Conservation (phyloP, 345 rosid species). For the Geranium rotundifolium region DNA sequence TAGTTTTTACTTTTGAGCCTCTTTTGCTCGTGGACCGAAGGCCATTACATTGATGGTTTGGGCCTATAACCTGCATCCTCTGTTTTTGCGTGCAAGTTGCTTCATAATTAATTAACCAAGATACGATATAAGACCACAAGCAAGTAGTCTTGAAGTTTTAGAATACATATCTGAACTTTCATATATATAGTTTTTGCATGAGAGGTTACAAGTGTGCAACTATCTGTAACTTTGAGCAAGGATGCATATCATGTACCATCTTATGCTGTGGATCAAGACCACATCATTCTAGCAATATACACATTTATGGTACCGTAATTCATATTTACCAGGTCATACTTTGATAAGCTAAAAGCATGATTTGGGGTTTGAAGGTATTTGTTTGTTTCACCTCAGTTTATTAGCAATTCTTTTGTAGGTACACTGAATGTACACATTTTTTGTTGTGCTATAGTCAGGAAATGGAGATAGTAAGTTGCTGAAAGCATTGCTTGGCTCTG, state of each 20-base stretch:
- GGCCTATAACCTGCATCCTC: not conserved
- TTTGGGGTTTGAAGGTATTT: not conserved
- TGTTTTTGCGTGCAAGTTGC: no score
- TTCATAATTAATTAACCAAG: no score
- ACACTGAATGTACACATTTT: constrained; percentile 10
- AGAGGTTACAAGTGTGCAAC: not conserved
- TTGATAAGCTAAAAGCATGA: not conserved
- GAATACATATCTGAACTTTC: not conserved
- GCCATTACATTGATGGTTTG: not conserved
- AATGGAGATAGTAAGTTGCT: constrained; percentile 35
- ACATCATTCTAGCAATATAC: not conserved
- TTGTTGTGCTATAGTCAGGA: constrained; percentile 45
- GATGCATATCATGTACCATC: not conserved
- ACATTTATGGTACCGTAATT: not conserved
- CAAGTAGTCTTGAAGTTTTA: not conserved
- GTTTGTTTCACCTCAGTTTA: not conserved
- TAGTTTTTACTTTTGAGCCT: not conserved
- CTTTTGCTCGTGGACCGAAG: not conserved
- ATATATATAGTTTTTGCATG: not conserved
- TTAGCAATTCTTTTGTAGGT: not conserved
- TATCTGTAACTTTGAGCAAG: not conserved
- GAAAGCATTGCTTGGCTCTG: constrained; percentile 88
- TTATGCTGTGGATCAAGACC: not conserved
- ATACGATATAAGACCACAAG: no score
- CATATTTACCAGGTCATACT: not conserved